Evolutionary conservation across 2,329 filamentous ascomycete species (phyloP).

Genomic region (Cercospora sesami): DNA sequence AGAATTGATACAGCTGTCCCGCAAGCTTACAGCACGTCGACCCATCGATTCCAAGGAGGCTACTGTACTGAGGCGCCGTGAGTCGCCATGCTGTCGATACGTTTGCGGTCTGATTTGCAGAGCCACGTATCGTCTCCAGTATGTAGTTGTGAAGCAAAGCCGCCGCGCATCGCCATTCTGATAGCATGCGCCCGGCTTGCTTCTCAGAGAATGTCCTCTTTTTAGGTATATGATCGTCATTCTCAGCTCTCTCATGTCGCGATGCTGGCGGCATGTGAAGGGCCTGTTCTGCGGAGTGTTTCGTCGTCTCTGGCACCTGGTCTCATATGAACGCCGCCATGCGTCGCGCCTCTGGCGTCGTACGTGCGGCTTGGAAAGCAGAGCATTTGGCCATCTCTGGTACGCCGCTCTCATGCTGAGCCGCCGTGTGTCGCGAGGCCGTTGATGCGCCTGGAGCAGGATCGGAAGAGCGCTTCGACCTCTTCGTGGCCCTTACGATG

Average conservation of each 20-base stretch:
- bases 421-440: not conserved
- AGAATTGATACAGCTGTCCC: constrained; percentile 26
- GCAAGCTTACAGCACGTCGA: constrained; percentile 30
- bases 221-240: not conserved
- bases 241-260: not conserved
- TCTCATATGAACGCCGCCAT: not conserved
- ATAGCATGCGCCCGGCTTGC: not conserved
- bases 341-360: not conserved
- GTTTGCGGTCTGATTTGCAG: not conserved
- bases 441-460: not conserved
- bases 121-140: not conserved
- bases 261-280: not conserved
- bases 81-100: not conserved
- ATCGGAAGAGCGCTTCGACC: too few relatives aligned
- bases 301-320: not conserved
- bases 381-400: not conserved
- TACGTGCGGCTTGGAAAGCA: not conserved
- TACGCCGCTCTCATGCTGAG: not conserved
- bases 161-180: not conserved
- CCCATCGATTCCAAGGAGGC: too few relatives aligned
- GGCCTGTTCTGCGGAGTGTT: not conserved
- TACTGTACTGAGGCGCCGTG: not conserved
- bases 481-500: too few relatives aligned
- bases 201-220: not conserved
- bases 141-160: not conserved